These are phyloP conservation scores for Chloranthus sessilifolius DNA, from an alignment of 164 flowering plant species.

Conservation along the genomic window DNA sequence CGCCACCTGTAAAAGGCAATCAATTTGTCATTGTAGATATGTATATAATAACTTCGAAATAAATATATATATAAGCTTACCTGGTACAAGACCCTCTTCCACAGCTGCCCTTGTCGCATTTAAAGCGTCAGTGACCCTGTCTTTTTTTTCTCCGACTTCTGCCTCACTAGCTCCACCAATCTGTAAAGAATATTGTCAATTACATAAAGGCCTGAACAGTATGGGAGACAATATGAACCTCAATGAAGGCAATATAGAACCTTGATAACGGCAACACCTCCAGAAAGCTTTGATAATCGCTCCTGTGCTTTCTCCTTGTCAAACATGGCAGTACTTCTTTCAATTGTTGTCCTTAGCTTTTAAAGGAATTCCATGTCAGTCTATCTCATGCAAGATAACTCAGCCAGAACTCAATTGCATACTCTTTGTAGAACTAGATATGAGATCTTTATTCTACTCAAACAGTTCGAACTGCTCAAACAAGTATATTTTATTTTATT, in stretches of 20 bases:
- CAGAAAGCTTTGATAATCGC: slow-evolving; percentile 71
- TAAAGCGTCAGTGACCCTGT: slow-evolving; percentile 77
- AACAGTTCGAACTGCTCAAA: too few relatives aligned
- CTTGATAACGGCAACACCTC: slow-evolving; percentile 91
- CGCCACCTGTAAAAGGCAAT: slow-evolving; percentile 58
- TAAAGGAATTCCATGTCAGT: slow-evolving; percentile 8
- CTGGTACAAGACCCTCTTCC: slow-evolving; percentile 93
- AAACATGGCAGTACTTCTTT: slow-evolving; percentile 61
- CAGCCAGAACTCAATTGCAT: too few relatives aligned
- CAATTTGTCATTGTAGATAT: not conserved
- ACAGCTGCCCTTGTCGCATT: slow-evolving; percentile 91
- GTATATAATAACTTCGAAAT: not conserved
- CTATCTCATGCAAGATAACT: not conserved
- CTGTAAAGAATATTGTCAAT: slow-evolving; percentile 24
- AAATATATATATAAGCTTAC: slow-evolving; percentile 23
- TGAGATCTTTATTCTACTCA: too few relatives aligned
- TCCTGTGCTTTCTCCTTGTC: slow-evolving; percentile 90
- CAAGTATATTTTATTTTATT: too few relatives aligned
- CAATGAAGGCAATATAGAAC: slow-evolving; percentile 21
- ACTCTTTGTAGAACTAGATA: too few relatives aligned
- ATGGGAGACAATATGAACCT: not conserved
- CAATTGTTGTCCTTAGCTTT: slow-evolving; percentile 58
- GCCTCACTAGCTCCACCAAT: slow-evolving; percentile 87
- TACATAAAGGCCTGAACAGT: not conserved
- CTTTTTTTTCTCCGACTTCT: slow-evolving; percentile 88